Evolutionary conservation across 257 asterid species (phyloP).

Genomic region (Lavandula angustifolia): DNA sequence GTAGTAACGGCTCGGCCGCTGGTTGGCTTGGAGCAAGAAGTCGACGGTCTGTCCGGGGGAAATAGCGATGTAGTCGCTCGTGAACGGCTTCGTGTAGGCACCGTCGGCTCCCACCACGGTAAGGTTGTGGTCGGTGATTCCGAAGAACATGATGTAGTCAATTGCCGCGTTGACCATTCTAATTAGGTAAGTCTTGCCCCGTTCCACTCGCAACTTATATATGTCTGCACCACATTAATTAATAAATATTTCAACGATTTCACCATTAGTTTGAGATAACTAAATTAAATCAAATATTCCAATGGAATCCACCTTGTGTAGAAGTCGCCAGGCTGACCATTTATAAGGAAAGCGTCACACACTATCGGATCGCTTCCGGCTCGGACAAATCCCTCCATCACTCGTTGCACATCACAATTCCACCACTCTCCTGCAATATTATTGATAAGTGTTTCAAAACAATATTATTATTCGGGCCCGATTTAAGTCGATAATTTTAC

Average conservation of each 20-base stretch:
- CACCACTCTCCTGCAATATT: conserved; percentile 42
- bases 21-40: too few relatives aligned
- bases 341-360: conserved; percentile 42
- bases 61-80: too few relatives aligned
- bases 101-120: conserved; percentile 23
- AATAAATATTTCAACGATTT: too few relatives aligned
- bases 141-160: conserved; percentile 19
- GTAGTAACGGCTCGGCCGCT: too few relatives aligned
- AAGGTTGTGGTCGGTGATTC: conserved; percentile 19
- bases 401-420: conserved; percentile 34
- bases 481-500: too few relatives aligned
- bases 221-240: conserved; percentile 8
- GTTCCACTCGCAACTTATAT: conserved; percentile 17
- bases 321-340: conserved; percentile 27
- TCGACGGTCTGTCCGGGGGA: too few relatives aligned
- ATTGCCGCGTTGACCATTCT: conserved; percentile 20
- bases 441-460: too few relatives aligned
- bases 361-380: conserved; percentile 37
- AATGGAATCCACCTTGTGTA: conserved; percentile 7
- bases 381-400: conserved; percentile 23
- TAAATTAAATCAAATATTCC: too few relatives aligned
- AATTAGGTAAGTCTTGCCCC: conserved; percentile 8
- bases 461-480: too few relatives aligned
- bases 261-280: too few relatives aligned
- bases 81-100: too few relatives aligned